Conservation (phyloP, 2,329 filamentous ascomycete species). For the Cucurbitaria berberidis region DNA sequence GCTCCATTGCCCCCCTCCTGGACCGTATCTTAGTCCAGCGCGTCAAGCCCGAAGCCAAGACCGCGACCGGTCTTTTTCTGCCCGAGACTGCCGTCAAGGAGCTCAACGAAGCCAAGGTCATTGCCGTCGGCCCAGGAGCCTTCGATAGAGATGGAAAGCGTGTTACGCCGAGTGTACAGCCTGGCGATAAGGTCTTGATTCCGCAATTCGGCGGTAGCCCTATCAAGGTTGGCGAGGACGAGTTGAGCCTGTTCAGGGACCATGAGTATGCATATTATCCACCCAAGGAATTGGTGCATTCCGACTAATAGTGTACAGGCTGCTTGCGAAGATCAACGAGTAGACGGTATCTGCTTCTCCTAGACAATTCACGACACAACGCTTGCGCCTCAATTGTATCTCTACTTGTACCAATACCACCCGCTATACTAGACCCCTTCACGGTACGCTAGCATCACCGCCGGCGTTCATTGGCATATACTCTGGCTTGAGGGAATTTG, state of each 20-base stretch:
- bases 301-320: constrained; percentile 60
- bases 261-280: constrained; percentile 75
- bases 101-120: constrained; percentile 94
- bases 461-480: constrained; percentile 38
- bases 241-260: constrained; percentile 95
- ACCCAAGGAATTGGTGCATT: not conserved
- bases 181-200: constrained; percentile 93
- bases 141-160: constrained; percentile 89
- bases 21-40: constrained; percentile 98
- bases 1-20: constrained; percentile 90
- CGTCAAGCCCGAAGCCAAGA: constrained; percentile 96
- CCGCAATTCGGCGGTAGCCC: constrained; percentile 93
- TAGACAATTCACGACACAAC: not conserved
- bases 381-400: constrained; percentile 22
- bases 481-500: constrained; percentile 24
- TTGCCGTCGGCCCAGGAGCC: constrained; percentile 90
- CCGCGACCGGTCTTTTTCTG: constrained; percentile 94
- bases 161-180: constrained; percentile 78
- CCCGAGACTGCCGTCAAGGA: constrained; percentile 97
- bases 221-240: constrained; percentile 96
- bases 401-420: constrained; percentile 39
- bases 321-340: constrained; percentile 99
- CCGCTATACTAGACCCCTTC: constrained; percentile 16
- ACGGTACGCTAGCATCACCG: constrained; percentile 37
- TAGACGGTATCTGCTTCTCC: constrained; percentile 53